These are phyloP conservation scores for Fusarium tanahbumbuense DNA, from an alignment of 2,329 filamentous ascomycete species.

Conservation along the genomic window DNA sequence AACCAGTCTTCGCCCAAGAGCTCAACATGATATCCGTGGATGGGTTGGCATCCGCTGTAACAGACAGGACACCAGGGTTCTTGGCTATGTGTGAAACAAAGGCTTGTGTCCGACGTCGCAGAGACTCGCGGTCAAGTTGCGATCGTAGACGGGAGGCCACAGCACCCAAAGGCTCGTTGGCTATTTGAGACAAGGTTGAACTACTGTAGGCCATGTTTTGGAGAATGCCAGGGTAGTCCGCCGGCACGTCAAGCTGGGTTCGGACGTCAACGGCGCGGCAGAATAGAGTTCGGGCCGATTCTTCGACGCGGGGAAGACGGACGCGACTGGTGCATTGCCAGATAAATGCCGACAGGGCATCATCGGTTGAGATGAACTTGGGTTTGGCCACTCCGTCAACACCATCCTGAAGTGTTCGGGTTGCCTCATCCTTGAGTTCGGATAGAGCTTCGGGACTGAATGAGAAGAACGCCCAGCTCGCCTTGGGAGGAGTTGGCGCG, in stretches of 20 bases:
- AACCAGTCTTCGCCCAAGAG: conserved; percentile 63
- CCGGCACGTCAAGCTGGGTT: conserved; percentile 46
- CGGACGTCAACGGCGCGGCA: conserved; percentile 64
- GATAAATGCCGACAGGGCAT: conserved; percentile 60
- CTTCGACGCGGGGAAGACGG: conserved; percentile 52
- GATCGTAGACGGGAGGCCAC: neutral
- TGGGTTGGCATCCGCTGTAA: conserved; percentile 46
- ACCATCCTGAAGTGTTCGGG: neutral
- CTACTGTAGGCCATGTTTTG: neutral
- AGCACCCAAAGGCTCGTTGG: neutral
- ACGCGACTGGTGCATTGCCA: conserved; percentile 58
- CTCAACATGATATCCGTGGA: conserved; percentile 62
- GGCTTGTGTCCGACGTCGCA: conserved; percentile 36
- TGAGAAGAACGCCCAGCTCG: conserved; percentile 59
- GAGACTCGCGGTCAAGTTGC: neutral
- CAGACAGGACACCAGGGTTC: neutral
- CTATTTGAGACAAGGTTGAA: neutral
- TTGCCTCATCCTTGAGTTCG: conserved; percentile 56
- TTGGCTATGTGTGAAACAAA: neutral
- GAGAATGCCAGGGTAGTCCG: conserved; percentile 51
- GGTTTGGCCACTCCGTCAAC: neutral
- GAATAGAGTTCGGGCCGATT: conserved; percentile 48
- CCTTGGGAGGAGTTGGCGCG: conserved; percentile 38
- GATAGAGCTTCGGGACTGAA: conserved; percentile 54
- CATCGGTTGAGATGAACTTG: conserved; percentile 61